Percentiles rank a stretch among this genome's conserved stretches.
phyloP scores from a whole-genome alignment of 2,329 filamentous ascomycete genomes.

The Aspergillus piperis region DNA sequence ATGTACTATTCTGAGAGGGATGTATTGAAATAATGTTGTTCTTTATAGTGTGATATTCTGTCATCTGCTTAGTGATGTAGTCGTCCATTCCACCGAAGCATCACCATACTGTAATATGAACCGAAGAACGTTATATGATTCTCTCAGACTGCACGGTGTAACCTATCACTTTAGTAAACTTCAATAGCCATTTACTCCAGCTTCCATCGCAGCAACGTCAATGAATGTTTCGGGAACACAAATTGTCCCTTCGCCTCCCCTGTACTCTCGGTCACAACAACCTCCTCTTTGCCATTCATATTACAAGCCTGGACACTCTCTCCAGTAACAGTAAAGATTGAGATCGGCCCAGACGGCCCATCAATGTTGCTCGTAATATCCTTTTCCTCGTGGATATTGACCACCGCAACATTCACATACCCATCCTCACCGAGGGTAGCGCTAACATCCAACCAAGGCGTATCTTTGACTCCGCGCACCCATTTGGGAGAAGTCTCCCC shows the following conservation, averaged over 20 bases:
- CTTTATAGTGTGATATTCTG: background rate
- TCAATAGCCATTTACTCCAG: constrained; percentile 17
- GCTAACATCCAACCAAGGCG: constrained; percentile 59
- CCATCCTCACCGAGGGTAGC: constrained; percentile 55
- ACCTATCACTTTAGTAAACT: background rate
- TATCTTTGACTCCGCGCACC: constrained; percentile 57
- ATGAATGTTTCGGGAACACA: constrained; percentile 68
- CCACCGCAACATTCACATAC: constrained; percentile 66
- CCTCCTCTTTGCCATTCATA: constrained; percentile 62
- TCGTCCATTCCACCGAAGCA: no score
- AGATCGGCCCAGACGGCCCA: constrained; percentile 55
- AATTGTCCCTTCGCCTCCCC: constrained; percentile 67
- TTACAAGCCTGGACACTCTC: constrained; percentile 61
- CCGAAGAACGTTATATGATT: background rate
- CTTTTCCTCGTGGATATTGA: constrained; percentile 67
- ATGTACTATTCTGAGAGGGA: background rate
- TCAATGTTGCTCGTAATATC: constrained; percentile 62
- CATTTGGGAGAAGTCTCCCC: constrained; percentile 53
- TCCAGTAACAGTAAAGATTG: constrained; percentile 66
- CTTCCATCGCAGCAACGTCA: constrained; percentile 66
- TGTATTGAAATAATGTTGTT: background rate
- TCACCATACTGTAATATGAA: no score
- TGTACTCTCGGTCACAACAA: constrained; percentile 59
- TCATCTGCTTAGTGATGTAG: no score
- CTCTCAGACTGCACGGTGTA: background rate